Evolutionary conservation across 805 yeast genomes (phyloP), one percentile per base, ranked within the genome.

Genomic region (Ogataea pini): DNA sequence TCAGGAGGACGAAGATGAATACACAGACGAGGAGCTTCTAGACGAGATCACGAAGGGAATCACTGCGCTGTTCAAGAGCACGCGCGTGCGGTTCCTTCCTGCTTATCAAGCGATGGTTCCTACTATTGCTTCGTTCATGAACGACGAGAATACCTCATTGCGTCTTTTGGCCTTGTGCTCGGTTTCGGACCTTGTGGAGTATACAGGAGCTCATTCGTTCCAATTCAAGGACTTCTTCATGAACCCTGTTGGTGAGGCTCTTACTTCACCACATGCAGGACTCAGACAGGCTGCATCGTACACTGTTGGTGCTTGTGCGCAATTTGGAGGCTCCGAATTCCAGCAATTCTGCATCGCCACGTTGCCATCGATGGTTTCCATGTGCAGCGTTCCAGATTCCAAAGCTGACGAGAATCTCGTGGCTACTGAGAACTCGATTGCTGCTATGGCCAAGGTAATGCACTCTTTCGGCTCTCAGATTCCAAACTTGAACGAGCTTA

Each of bases 211-310:
- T 8, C 77, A 78, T 34, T 81, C 94, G 0, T 75, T 72, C 44
- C 75, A 76, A 22, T 86, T 80, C 62, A 81, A 82, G 59, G 89
- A 83, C 36, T 64, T 81, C 55, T 86, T 88, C 63, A 66, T 85
- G 46, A 74, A 73, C 51, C 80, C 79, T 28, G 72, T 89, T 27
- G 83, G 83, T n/a, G 85, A 82, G 46, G 77, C 86, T 2, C 70
- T 91, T 42, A 75, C 83, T 2, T 77, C 85, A 10, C 72, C 87
- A 7, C 82, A 82, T 43, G 81, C 96, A 3, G 74, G 82, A 4
- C 75, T 91, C 31, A 85, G 97, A 58, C 97, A 94, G 71, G 88
- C 89, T 10, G 91, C 96, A 2, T 81, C 94, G 0, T 85, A 83
- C 59, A 80, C 87, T 31, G 80, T 91, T 48, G 98, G 99, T 24